Conservation (phyloP, 1,284 basidiomycete species). For the Pyrrhoderma noxium region DNA sequence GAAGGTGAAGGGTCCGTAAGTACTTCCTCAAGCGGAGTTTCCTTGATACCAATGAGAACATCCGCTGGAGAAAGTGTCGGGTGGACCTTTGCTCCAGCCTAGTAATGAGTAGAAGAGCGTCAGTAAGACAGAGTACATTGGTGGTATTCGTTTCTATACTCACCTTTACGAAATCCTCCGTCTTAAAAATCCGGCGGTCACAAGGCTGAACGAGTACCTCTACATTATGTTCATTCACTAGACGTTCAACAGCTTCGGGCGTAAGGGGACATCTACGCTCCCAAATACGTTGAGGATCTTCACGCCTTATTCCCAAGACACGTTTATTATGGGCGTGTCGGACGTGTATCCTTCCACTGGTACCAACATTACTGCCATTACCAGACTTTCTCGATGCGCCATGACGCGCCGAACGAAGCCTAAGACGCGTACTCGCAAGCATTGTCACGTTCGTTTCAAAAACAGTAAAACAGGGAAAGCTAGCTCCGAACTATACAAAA, state of each 20-base stretch:
- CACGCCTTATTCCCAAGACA: conserved; percentile 65
- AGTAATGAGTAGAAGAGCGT: conserved; percentile 14
- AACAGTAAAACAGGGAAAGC: background rate
- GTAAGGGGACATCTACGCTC: conserved; percentile 82
- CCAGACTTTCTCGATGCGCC: background rate
- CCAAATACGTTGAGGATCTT: conserved; percentile 78
- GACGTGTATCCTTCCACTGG: background rate
- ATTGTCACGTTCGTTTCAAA: background rate
- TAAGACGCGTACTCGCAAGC: background rate
- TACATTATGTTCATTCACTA: conserved; percentile 52
- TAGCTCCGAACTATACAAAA: too few species aligned
- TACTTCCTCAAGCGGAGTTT: conserved; percentile 65
- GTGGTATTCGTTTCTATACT: background rate
- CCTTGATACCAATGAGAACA: conserved; percentile 83
- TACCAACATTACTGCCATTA: too few species aligned
- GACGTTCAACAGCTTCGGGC: conserved; percentile 58
- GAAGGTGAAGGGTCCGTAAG: conserved; percentile 36
- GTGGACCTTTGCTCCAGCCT: conserved; percentile 73
- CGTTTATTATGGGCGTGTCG: background rate
- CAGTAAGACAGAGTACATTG: background rate
- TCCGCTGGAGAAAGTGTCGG: conserved; percentile 57
- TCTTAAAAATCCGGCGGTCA: conserved; percentile 63
- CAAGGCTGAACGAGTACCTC: conserved; percentile 72
- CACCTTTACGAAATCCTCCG: conserved; percentile 62
- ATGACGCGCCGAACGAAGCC: background rate